phyloP scores from a whole-genome alignment of 495 filamentous ascomycete species.

The Cairneyella variabilis region DNA sequence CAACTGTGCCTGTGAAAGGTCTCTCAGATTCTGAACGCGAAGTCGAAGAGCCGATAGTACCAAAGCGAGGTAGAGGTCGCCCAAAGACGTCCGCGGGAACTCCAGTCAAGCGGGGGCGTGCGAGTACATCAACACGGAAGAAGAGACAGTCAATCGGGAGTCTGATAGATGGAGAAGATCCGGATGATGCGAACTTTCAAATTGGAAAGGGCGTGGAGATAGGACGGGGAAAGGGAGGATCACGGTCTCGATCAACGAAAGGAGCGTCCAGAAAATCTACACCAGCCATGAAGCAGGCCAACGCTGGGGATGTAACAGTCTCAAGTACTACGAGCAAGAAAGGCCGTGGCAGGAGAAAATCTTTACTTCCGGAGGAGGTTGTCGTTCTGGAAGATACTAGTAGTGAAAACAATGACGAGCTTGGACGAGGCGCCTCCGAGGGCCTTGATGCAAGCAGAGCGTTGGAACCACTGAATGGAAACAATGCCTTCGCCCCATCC shows the following conservation, averaged over 20 bases:
- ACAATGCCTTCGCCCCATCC: constrained; percentile 3
- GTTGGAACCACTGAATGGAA: neutral
- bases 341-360: constrained; percentile 18
- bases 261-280: constrained; percentile 13
- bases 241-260: constrained; percentile 23
- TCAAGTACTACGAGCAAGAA: constrained; percentile 15
- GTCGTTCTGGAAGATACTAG: constrained; percentile 20
- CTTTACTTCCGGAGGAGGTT: constrained; percentile 26
- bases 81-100: constrained; percentile 32
- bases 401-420: constrained; percentile 1
- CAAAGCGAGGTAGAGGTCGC: constrained; percentile 24
- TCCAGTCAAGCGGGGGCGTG: constrained; percentile 13
- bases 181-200: constrained; percentile 15
- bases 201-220: constrained; percentile 18
- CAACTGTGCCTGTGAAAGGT: constrained; percentile 47
- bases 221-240: constrained; percentile 17
- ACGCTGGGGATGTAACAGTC: neutral
- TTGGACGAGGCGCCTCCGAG: constrained; percentile 5
- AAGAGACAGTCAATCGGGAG: constrained; percentile 31
- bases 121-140: constrained; percentile 35
- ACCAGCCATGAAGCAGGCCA: neutral
- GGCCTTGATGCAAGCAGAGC: neutral
- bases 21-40: constrained; percentile 38
- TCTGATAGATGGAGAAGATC: constrained; percentile 21
- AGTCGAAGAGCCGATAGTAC: constrained; percentile 3